Evolutionary conservation across 768 basidiomycete species (phyloP).

Genomic region (Asterophora parasitica): DNA sequence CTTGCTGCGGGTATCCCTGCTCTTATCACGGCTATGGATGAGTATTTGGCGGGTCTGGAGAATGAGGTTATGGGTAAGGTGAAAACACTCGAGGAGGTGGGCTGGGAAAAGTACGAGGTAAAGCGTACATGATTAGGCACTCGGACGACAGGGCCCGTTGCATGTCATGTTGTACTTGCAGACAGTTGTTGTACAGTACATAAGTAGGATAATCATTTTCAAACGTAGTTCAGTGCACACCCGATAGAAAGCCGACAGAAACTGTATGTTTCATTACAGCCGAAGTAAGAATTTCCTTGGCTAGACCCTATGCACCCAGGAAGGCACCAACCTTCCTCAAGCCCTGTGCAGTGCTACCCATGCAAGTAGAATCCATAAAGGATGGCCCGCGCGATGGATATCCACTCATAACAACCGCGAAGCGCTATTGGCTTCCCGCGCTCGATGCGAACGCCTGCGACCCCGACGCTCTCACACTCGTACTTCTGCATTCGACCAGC

Average conservation of each 20-base stretch:
- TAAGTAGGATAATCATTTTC: too few relatives aligned
- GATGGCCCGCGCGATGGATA: conserved; percentile 38
- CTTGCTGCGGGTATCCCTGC: conserved; percentile 68
- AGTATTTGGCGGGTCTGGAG: conserved; percentile 66
- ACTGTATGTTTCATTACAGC: background rate
- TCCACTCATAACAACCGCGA: conserved; percentile 49
- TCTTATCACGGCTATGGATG: conserved; percentile 63
- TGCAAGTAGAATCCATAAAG: conserved; percentile 21
- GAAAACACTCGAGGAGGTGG: conserved; percentile 66
- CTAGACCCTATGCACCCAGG: conserved; percentile 7
- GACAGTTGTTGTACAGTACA: too few relatives aligned
- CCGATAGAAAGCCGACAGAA: too few relatives aligned
- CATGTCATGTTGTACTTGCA: too few relatives aligned
- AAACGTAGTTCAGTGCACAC: too few relatives aligned
- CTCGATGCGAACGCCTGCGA: conserved; percentile 31
- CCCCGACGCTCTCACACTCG: conserved; percentile 46
- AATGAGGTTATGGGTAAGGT: conserved; percentile 77
- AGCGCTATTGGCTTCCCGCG: conserved; percentile 47
- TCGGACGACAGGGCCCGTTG: too few relatives aligned
- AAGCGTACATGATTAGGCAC: conserved; percentile 22
- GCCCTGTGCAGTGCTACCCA: conserved; percentile 1
- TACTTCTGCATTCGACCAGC: conserved; percentile 66
- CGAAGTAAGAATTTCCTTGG: background rate
- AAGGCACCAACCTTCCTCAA: conserved; percentile 1
- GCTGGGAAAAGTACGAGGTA: conserved; percentile 82